Percentiles rank a stretch among this genome's conserved stretches.
These are phyloP conservation scores for Collybia sp. DNA, from an alignment of 768 basidiomycete species.

Conservation along the genomic window DNA sequence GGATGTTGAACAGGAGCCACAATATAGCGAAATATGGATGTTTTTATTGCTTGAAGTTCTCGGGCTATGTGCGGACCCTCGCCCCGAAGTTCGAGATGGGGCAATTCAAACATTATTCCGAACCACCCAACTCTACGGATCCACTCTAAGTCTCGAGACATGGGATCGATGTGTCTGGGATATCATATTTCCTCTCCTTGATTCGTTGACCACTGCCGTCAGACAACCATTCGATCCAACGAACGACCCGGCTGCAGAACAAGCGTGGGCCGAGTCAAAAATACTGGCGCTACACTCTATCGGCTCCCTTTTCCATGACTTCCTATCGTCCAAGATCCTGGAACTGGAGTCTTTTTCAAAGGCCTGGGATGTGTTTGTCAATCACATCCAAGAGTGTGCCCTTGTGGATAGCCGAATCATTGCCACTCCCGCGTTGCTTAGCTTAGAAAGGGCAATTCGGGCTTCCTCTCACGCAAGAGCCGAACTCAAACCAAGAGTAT, in stretches of 20 bases:
- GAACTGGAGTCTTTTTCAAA: slow-evolving; percentile 62
- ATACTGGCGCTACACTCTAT: slow-evolving; percentile 80
- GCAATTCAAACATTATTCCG: slow-evolving; percentile 95
- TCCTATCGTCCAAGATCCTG: slow-evolving; percentile 71
- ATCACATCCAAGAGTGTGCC: slow-evolving; percentile 67
- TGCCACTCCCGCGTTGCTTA: slow-evolving; percentile 81
- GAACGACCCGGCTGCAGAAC: slow-evolving; percentile 14
- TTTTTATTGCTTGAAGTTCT: slow-evolving; percentile 81
- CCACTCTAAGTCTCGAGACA: slow-evolving; percentile 71
- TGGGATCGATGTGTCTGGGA: slow-evolving; percentile 95
- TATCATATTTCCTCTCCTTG: slow-evolving; percentile 83
- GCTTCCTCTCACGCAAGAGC: slow-evolving; percentile 41
- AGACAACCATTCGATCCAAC: slow-evolving; percentile 24
- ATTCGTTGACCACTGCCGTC: slow-evolving; percentile 57
- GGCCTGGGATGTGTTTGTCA: slow-evolving; percentile 74
- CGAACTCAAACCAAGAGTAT: slow-evolving; percentile 37
- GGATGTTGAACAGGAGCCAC: slow-evolving; percentile 53
- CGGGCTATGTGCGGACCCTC: slow-evolving; percentile 72
- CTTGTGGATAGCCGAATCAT: slow-evolving; percentile 62
- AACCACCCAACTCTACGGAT: slow-evolving; percentile 90
- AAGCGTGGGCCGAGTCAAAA: slow-evolving; percentile 86
- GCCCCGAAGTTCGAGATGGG: slow-evolving; percentile 87
- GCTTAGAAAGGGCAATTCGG: slow-evolving; percentile 73
- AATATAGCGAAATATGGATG: slow-evolving; percentile 92
- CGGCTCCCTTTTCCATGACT: slow-evolving; percentile 80